These are phyloP conservation scores for Agaricus bisporus DNA, from an alignment of 768 basidiomycete genomes.

Conservation along the genomic window DNA sequence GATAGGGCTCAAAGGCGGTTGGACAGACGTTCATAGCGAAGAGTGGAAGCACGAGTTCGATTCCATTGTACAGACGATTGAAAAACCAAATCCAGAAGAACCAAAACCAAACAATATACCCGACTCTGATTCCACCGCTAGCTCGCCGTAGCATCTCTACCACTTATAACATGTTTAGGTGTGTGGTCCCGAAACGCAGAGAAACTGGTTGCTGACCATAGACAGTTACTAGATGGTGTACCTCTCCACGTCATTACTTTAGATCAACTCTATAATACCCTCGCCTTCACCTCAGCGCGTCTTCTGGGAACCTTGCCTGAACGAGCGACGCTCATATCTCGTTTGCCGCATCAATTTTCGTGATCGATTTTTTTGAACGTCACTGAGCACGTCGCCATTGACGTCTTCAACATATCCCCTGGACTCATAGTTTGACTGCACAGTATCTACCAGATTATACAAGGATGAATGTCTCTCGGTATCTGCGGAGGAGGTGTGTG, in stretches of 20 bases:
- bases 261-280: too few species aligned
- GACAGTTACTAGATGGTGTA: background rate
- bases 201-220: background rate
- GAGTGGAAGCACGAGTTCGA: slow-evolving; percentile 1
- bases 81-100: background rate
- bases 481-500: too few species aligned
- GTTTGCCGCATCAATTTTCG: too few species aligned
- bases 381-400: too few species aligned
- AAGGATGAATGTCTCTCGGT: too few species aligned
- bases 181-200: background rate
- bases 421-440: too few species aligned
- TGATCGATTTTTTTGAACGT: too few species aligned
- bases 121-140: background rate
- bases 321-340: too few species aligned
- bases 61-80: background rate
- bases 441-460: too few species aligned
- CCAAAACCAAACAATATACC: background rate
- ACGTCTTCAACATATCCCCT: too few species aligned
- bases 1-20: slow-evolving; percentile 56
- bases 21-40: slow-evolving; percentile 49
- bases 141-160: background rate
- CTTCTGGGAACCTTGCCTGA: too few species aligned
- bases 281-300: too few species aligned
- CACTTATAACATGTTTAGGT: background rate
- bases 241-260: background rate